Base-by-base conservation (phyloP, 495 filamentous ascomycete genomes). In the Trichocladium antarcticum region DNA sequence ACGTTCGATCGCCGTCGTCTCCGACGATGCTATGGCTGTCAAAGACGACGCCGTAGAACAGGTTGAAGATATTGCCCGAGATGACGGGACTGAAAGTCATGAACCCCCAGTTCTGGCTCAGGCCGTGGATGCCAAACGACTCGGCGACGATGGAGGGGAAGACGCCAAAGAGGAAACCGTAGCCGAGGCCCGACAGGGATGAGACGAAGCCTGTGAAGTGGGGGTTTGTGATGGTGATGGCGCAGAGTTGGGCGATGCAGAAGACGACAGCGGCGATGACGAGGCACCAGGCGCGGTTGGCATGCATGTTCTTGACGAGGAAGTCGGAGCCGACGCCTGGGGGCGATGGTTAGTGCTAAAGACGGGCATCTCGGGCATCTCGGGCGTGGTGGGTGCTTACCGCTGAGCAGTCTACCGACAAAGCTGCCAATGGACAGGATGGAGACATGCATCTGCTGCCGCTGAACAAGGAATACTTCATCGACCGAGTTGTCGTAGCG, bases 101-200 rank as follows among this genome's bases (percentile, higher is more conserved):
- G 55, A 80, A 82, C 28, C 92, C 92, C 87, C 90, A 98, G 65
- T 94, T 94, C 63, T 86, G 83, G 55, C 77, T 83, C 16, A 98
- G 72, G n/a, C 92, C 89, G 50, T 79, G 72, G 32, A 95, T 80
- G 22, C 93, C 92, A 62, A 98, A 98, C 3, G 84, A 81, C 59
- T 97, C 89, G 11, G 89, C 85, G 3, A 89, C 83, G 41, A 98
- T 79, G 1, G 93, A 85, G 8, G 92, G 93, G 68, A 85, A 95
- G 45, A 94, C 88, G 56, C 93, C 92, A 60, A 96, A 97, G 2
- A 97, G 74, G 57, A 95, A 87, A 0, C 92, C 92, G 68, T 98
- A 98, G 5, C 81, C 92, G 6, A 97, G 71, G 11, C 92, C 92
- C 5, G 84, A 94, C 36, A 95, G 73, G 1, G 76, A 76, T 1